Evolutionary conservation across 106 monocot genomes (phyloP).

Genomic region (Dioscorea zingiberensis): DNA sequence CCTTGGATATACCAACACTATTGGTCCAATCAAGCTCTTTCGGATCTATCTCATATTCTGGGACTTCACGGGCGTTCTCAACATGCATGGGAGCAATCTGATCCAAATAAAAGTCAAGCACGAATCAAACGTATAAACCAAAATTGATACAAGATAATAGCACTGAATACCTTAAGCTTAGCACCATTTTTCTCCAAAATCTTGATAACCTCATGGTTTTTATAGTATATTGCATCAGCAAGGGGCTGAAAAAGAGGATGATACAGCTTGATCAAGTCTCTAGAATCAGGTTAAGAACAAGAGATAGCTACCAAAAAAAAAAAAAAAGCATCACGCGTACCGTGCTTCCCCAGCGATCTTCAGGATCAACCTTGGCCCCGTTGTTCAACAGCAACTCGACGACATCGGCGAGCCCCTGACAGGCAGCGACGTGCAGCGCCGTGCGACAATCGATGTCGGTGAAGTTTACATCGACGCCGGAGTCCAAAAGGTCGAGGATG

Average conservation of each 20-base stretch:
- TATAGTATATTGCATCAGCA: slow-evolving; percentile 89
- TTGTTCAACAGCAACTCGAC: slow-evolving; percentile 50
- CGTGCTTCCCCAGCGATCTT: slow-evolving; percentile 93
- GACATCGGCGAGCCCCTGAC: slow-evolving; percentile 60
- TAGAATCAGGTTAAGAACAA: background rate
- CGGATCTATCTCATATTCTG: slow-evolving; percentile 92
- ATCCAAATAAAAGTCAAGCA: slow-evolving; percentile 8
- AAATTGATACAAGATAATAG: background rate
- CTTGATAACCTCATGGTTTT: slow-evolving; percentile 70
- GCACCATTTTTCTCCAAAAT: slow-evolving; percentile 83
- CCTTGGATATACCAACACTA: slow-evolving; percentile 76
- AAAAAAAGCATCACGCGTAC: slow-evolving; percentile 15
- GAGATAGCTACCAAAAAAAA: no score
- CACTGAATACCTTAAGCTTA: slow-evolving; percentile 47
- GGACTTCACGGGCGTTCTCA: slow-evolving; percentile 63
- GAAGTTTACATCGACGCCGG: slow-evolving; percentile 58
- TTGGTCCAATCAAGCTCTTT: slow-evolving; percentile 84
- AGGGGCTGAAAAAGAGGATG: slow-evolving; percentile 54
- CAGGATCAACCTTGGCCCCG: slow-evolving; percentile 52
- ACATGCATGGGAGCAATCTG: slow-evolving; percentile 93
- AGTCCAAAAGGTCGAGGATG: slow-evolving; percentile 57
- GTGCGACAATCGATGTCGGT: slow-evolving; percentile 73
- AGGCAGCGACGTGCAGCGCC: slow-evolving; percentile 87
- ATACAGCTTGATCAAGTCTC: background rate
- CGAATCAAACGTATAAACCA: background rate